Evolutionary conservation across 805 yeast genomes (phyloP).

Genomic region (Saccharomycopsis babjevae): DNA sequence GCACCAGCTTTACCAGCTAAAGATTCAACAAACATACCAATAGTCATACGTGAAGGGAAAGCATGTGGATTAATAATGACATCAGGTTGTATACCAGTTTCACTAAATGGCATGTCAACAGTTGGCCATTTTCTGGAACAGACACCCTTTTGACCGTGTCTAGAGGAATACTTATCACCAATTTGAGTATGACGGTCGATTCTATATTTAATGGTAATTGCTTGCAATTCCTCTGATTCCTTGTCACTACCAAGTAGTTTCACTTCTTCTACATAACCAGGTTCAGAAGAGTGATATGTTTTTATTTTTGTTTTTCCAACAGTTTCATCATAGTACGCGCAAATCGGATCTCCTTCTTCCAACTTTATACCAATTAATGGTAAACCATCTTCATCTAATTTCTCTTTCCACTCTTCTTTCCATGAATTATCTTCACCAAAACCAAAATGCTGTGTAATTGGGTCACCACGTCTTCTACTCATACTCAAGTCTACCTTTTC

Average conservation of each 20-base stretch:
- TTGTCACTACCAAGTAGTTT: conserved; percentile 80
- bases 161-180: conserved; percentile 95
- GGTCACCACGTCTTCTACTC: conserved; percentile 83
- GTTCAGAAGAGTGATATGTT: conserved; percentile 88
- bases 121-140: conserved; percentile 98
- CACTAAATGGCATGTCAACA: conserved; percentile 93
- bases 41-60: conserved; percentile 99
- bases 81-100: conserved; percentile 94
- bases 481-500: conserved; percentile 79
- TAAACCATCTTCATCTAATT: conserved; percentile 84
- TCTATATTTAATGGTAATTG: conserved; percentile 79
- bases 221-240: conserved; percentile 68
- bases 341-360: conserved; percentile 92
- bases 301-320: conserved; percentile 84
- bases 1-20: conserved; percentile 99
- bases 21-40: conserved; percentile 98
- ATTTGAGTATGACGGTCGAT: conserved; percentile 86
- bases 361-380: conserved; percentile 82
- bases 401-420: conserved; percentile 86
- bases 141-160: conserved; percentile 98
- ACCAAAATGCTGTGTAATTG: conserved; percentile 88
- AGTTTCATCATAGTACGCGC: conserved; percentile 86
- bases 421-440: conserved; percentile 78
- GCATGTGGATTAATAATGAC: conserved; percentile 98
- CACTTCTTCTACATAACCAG: conserved; percentile 93